Evolutionary conservation across 2,329 filamentous ascomycete species (phyloP), one percentile per base, ranked within the genome.

Genomic region (Alternaria panax): DNA sequence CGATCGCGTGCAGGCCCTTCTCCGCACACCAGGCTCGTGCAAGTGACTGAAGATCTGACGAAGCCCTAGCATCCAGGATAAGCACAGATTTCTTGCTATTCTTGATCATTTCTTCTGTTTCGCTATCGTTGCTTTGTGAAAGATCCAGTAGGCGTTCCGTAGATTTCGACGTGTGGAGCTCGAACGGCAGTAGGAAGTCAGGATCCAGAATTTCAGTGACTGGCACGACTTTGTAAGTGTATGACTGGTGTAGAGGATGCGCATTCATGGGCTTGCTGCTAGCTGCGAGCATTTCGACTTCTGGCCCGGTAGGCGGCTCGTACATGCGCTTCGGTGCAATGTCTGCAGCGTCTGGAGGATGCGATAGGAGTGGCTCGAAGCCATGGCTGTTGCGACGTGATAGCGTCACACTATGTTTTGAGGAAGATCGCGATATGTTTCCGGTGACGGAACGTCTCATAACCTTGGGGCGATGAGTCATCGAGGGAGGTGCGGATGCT

Each of bases 1-100:
- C 83, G 18, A 93, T 74, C 22, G 91, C 90, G 73, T 92, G 90
- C 83, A 88, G 89, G 2, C 91, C 91, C 66, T 85, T 87, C 71
- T 91, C 87, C 0, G 90, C 88, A 73, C 91, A 93, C 65, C 92
- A 83, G 2, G 90, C 90, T 48, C 91, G 82, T 1, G 88, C 89
- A 52, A 93, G 78, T 8, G 93, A 84, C 76, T 92, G 90, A 71
- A 90, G 81, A 12, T 86, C 89, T 1, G 86, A 86, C 56, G 86
- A 86, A 38, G 87, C 85, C 24, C 88, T 80, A 18, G 81, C 81
- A 64, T 84, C 81, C 11, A 84, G 71, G 5, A 83, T 72, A 2
- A 81, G 68, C 1, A 81, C 71, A 3, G 63, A 66, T n/a, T 72
- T 72, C 9, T 72, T 71, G 7, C 71, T 68, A 7, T 69, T 60